These are phyloP conservation scores for Chondrus crispus DNA, from an alignment of 23 red algal genomes.

Conservation along the genomic window DNA sequence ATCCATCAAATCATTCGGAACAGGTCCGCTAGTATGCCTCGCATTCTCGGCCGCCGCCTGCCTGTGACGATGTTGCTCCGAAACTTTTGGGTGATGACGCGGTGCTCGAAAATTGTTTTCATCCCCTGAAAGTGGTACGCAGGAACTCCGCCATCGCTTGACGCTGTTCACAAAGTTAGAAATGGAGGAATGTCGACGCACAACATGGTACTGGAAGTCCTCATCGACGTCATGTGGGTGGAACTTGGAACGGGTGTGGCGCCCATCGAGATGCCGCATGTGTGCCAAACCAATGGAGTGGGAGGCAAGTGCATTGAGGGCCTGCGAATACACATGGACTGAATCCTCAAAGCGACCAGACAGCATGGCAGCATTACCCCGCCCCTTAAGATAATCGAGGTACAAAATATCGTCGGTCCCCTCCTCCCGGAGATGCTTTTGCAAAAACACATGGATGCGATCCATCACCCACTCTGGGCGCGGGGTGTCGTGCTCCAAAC, in stretches of 20 bases:
- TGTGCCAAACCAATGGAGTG: no score
- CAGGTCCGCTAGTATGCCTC: no score
- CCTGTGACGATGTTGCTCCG: no score
- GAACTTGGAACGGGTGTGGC: not conserved
- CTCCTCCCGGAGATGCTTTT: slow-evolving; percentile 6
- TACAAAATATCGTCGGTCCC: not conserved
- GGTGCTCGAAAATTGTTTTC: no score
- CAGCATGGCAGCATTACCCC: slow-evolving; percentile 55
- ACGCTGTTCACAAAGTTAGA: slow-evolving; percentile 13
- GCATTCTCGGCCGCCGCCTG: no score
- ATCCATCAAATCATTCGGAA: no score
- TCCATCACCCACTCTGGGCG: slow-evolving; percentile 59
- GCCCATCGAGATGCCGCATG: no score
- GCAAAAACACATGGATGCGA: slow-evolving; percentile 47
- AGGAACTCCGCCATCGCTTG: slow-evolving; percentile 28
- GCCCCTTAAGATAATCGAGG: slow-evolving; percentile 50
- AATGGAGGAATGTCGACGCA: slow-evolving; percentile 30
- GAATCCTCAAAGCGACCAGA: slow-evolving; percentile 54
- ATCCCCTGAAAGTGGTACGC: not conserved
- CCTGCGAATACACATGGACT: slow-evolving; percentile 34
- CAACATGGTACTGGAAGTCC: not conserved
- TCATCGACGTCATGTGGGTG: not conserved
- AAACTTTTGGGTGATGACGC: no score
- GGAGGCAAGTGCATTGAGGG: slow-evolving; percentile 50
- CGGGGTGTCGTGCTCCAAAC: slow-evolving; percentile 52